Base-by-base conservation (phyloP, 129 eudicot genomes). In the Pulicaria dysenterica region DNA sequence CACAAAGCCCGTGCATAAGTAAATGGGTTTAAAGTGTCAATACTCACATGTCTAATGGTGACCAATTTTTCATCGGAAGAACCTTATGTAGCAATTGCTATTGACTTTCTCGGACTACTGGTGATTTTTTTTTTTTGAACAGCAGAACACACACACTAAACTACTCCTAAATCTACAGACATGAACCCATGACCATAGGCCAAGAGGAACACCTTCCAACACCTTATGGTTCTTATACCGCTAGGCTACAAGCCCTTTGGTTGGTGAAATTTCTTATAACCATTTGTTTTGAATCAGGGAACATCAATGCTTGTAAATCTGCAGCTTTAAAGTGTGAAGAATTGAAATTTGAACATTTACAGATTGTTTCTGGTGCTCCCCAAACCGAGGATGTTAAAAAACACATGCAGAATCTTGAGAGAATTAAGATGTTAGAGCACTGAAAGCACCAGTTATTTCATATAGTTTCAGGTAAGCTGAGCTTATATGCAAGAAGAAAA, bases 241-340 rank as follows among this genome's bases (percentile, higher is more conserved):
- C n/a, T n/a, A n/a, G n/a, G n/a, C n/a, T n/a, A n/a, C n/a, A n/a
- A n/a, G n/a, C n/a, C n/a, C n/a, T n/a, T n/a, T n/a, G n/a, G n/a
- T n/a, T n/a, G n/a, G n/a, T 45, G 8, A 47, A 9, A 47, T 9
- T 4, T 17, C 5, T 55, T 16, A 47, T 38, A 13, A 8, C 17
- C 44, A 39, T 41, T 48, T 64, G 0, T 57, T 17, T 37, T 71
- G 40, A 53, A 53, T 55, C 64, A 94, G 98, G 96, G 77, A 89
- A 86, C 70, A 84, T 94, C 57, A 85, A 58, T 79, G 89, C 86
- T 10, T 94, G 96, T 75, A 94, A 76, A 94, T 67, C 70, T 41
- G 95, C 98, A 47, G 98, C 98, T 31, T 77, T 90, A 62, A 90
- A 83, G 79, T 84, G 92, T 72, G 98, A 90, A 46, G 88, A 90